Conservation (phyloP, 306 rosid species). For the Vigna reflexopilosa region DNA sequence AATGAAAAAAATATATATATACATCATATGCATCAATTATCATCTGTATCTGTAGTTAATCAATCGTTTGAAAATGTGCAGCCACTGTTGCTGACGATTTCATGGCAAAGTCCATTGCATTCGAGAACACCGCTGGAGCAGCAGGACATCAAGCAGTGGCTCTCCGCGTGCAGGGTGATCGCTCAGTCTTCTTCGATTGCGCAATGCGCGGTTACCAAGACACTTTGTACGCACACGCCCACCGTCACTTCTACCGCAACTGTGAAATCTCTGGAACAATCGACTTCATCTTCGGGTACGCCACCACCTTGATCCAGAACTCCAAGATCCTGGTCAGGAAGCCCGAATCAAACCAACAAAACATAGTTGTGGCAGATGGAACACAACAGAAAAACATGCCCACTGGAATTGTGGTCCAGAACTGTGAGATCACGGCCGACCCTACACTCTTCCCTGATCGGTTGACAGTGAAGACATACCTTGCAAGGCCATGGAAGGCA, state of each 20-base stretch:
- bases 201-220: constrained; percentile 71
- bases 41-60: too few relatives aligned
- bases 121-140: constrained; percentile 73
- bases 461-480: constrained; percentile 47
- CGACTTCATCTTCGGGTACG: constrained; percentile 72
- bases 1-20: too few relatives aligned
- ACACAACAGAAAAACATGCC: constrained; percentile 5
- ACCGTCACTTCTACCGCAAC: constrained; percentile 71
- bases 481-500: constrained; percentile 76
- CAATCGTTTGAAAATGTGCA: constrained; percentile 2
- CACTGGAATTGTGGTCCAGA: constrained; percentile 60
- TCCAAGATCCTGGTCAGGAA: constrained; percentile 56
- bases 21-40: too few relatives aligned
- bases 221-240: constrained; percentile 57
- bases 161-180: constrained; percentile 58
- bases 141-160: constrained; percentile 79
- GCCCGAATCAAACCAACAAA: constrained; percentile 45
- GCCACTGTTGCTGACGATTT: constrained; percentile 50
- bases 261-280: constrained; percentile 74
- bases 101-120: constrained; percentile 61
- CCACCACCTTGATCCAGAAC: constrained; percentile 58
- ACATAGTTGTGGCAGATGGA: constrained; percentile 63
- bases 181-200: constrained; percentile 56
- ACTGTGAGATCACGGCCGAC: constrained; percentile 62
- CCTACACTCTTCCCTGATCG: constrained; percentile 35